Base-by-base conservation (phyloP, 306 rosid species). In the Quercus berberidifolia region DNA sequence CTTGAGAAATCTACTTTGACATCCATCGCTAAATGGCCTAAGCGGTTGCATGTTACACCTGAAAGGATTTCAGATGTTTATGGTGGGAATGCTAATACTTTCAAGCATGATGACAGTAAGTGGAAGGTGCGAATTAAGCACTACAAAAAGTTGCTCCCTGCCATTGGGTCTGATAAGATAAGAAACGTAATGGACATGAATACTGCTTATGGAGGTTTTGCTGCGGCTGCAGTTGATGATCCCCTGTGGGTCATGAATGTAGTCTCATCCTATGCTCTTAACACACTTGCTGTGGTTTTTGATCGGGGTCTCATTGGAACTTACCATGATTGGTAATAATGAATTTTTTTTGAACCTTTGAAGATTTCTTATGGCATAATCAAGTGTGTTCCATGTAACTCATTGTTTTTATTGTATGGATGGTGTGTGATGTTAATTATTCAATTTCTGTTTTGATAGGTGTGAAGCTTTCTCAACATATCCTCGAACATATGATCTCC, bases 211-310 rank as follows among this genome's bases (percentile, higher is more conserved):
- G 99, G 99, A 79, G 94, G 98, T 71, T 91, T 96, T 63, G 98
- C 99, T 5, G 97, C 99, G 0, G 79, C 97, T 14, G 62, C 83
- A 76, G 85, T 91, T 26, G 87, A 88, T 69, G 94, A 90, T 89
- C 99, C 99, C 23, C 69, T 93, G 76, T 96, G 99, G 99, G 96
- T 91, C 77, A 96, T 96, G 99, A 96, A 96, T 83, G 99, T 93
- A 51, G 99, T 93, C 70, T 96, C 99, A 15, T 87, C 99, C 70
- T 91, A 96, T 63, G 88, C 89, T 79, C 73, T 84, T 15, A 91
- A 96, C 76, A 88, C 98, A n/a, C 94, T 96, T 20, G 78, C 99
- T 17, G 93, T 93, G 41, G 86, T 96, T 75, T 93, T 62, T 79
- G 99, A 96, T 74, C 91, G 99, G 1, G 99, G 99, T 74, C 99